Conservation (phyloP, 2,329 filamentous ascomycete genomes). For the Juglanconis oblonga region DNA sequence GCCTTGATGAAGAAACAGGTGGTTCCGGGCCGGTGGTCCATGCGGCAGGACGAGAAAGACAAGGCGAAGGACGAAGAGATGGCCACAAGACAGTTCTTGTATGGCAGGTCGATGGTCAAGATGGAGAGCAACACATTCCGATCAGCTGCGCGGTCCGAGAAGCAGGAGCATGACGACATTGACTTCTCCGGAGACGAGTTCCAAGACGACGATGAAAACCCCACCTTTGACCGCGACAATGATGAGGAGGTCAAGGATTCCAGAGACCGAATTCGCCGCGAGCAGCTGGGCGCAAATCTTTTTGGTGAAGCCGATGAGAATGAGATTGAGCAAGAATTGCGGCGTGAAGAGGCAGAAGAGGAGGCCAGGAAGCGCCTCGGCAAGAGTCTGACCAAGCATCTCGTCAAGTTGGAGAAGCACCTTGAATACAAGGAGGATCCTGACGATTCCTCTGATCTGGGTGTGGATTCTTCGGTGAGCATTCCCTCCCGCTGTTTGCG, state of each 20-base stretch:
- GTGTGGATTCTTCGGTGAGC: constrained; percentile 33
- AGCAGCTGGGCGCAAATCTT: constrained; percentile 83
- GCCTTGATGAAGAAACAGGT: constrained; percentile 76
- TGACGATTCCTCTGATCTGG: constrained; percentile 35
- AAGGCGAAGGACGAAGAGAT: constrained; percentile 59
- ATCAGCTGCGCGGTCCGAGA: constrained; percentile 59
- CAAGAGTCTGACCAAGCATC: constrained; percentile 74
- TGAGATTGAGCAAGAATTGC: constrained; percentile 70
- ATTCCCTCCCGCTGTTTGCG: background rate
- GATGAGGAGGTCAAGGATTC: constrained; percentile 77
- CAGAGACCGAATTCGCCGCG: constrained; percentile 69
- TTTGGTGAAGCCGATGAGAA: constrained; percentile 70
- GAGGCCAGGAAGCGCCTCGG: constrained; percentile 68
- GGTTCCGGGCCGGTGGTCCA: constrained; percentile 76
- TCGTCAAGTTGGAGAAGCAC: constrained; percentile 83
- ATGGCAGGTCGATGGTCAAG: constrained; percentile 60
- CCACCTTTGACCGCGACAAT: constrained; percentile 71
- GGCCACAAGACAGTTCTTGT: constrained; percentile 51
- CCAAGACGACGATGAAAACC: constrained; percentile 82
- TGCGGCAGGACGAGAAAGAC: constrained; percentile 62
- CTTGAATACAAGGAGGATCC: constrained; percentile 75
- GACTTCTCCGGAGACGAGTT: constrained; percentile 72
- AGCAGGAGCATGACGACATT: constrained; percentile 68
- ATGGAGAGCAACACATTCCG: constrained; percentile 64
- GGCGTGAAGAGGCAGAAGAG: constrained; percentile 66